phyloP scores from a whole-genome alignment of 257 asterid genomes.

The Thymus mandschuricus region DNA sequence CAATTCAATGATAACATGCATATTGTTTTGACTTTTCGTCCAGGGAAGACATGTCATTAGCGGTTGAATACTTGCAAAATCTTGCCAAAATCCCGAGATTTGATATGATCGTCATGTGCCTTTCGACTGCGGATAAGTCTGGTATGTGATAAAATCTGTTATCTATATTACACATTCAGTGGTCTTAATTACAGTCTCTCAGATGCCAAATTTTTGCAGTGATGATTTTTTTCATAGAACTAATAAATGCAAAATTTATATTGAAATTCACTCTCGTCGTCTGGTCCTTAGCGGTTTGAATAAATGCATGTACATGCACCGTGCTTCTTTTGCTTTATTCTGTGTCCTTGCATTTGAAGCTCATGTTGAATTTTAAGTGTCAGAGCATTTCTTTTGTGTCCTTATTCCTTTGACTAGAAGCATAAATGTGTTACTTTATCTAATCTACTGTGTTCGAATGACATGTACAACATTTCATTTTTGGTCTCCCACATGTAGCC shows the following conservation, averaged over 20 bases:
- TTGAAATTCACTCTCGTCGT: conserved; percentile 1
- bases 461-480: neutral
- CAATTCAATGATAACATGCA: conserved; percentile 21
- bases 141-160: conserved; percentile 54
- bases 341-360: neutral
- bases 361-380: neutral
- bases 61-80: conserved; percentile 71
- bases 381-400: neutral
- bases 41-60: conserved; percentile 79
- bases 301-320: neutral
- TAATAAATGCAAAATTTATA: neutral
- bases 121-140: conserved; percentile 69
- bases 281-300: neutral
- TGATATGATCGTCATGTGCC: conserved; percentile 84
- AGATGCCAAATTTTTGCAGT: neutral
- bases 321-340: neutral
- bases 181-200: neutral
- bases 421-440: conserved; percentile 3
- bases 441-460: neutral
- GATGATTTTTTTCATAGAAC: conserved; percentile 6
- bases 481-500: no score
- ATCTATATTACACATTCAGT: neutral
- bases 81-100: conserved; percentile 82
- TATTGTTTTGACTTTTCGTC: conserved; percentile 41
- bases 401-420: neutral